Evolutionary conservation across 2,329 filamentous ascomycete species (phyloP).

Genomic region (Helminthosporium solani): DNA sequence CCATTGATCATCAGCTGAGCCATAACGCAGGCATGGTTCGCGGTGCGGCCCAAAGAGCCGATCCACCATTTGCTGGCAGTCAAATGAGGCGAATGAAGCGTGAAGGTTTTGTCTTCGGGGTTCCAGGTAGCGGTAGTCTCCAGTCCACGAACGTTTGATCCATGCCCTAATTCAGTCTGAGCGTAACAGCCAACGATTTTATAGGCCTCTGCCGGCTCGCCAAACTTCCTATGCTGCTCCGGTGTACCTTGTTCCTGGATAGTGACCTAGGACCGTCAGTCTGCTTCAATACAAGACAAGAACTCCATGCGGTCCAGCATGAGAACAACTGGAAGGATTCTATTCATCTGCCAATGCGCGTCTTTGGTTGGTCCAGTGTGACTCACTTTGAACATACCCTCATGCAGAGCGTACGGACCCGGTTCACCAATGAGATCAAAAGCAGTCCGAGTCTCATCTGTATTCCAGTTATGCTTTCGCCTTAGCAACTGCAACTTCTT

Average conservation of each 20-base stretch:
- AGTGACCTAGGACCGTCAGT: slow-evolving; percentile 54
- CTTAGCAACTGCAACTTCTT: slow-evolving; percentile 69
- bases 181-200: slow-evolving; percentile 77
- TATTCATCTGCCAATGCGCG: no score
- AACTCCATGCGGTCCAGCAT: no score
- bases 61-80: slow-evolving; percentile 87
- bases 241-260: slow-evolving; percentile 70
- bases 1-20: slow-evolving; percentile 71
- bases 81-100: slow-evolving; percentile 69
- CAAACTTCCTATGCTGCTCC: slow-evolving; percentile 72
- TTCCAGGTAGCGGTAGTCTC: slow-evolving; percentile 76
- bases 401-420: slow-evolving; percentile 72
- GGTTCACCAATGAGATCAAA: slow-evolving; percentile 71
- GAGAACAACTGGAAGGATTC: no score
- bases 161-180: slow-evolving; percentile 78
- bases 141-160: slow-evolving; percentile 64
- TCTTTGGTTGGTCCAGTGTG: no score
- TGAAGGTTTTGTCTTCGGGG: slow-evolving; percentile 70
- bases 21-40: slow-evolving; percentile 77
- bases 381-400: slow-evolving; percentile 65
- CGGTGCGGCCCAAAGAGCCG: slow-evolving; percentile 71
- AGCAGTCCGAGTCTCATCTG: slow-evolving; percentile 64
- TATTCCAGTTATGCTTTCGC: slow-evolving; percentile 65
- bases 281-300: no score
- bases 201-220: slow-evolving; percentile 67